Evolutionary conservation across 2,329 filamentous ascomycete genomes (phyloP), one percentile per base, ranked within the genome.

Genomic region (Arthroderma sp.): DNA sequence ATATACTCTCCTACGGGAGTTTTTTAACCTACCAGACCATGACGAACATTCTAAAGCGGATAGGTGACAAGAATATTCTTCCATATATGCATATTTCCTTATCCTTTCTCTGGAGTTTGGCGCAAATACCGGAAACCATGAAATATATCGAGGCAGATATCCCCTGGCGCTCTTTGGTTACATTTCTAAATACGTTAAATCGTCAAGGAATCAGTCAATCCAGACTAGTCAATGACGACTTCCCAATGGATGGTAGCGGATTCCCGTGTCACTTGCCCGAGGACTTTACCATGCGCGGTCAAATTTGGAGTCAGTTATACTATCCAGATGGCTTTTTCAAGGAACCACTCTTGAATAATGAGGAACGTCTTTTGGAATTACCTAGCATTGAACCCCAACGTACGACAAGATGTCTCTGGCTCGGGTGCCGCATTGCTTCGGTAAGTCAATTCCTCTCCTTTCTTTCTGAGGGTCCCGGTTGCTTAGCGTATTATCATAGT

Each of bases 201-300:
- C 66, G 61, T 11, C 62, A 58, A 29, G 62, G 65, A 10, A 55
- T 58, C 1, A 56, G 56, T 47, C 60, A 57, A 50, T 50, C 48
- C 33, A 59, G 52, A 50, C 66, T 65, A 50, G 64, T 66, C 48
- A 48, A 54, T 48, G 46, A 58, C 36, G 46, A 56, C 0, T 74
- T 77, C 49, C 68, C 71, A 15, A 46, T 52, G 32, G 61, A 66
- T n/a, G 58, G 64, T 43, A 60, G 53, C 3, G 60, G 52, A 2
- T 60, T 65, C 11, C 60, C 58, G 4, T 54, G 65, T 6, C 74
- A 77, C 42, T 53, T 80, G 1, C 70, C 73, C 0, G 77, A 81
- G 50, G 77, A 81, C 50, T 78, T 73, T 50, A 54, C 69, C 1
- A 69, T 79, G 5, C 68, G 74, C 27, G 77, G 77, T 1, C 64